These are phyloP conservation scores for Castanospermum australe DNA, from an alignment of 306 rosid genomes.

Conservation along the genomic window DNA sequence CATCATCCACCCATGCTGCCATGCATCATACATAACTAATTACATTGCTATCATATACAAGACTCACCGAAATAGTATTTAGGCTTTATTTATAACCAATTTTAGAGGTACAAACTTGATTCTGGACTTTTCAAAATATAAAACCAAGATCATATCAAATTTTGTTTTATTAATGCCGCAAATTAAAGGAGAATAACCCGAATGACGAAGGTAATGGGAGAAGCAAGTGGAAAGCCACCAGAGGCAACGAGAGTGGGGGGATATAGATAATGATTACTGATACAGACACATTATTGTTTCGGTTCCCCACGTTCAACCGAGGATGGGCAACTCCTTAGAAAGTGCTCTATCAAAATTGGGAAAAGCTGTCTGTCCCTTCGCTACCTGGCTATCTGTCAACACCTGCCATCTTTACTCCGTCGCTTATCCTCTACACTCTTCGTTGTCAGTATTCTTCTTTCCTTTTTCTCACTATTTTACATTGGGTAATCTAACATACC, in stretches of 20 bases:
- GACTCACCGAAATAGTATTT: too few relatives aligned
- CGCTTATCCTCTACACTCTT: conserved; percentile 11
- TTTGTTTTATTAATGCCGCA: neutral
- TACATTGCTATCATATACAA: too few relatives aligned
- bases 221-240: conserved; percentile 25
- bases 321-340: conserved; percentile 36
- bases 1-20: too few relatives aligned
- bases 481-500: too few relatives aligned
- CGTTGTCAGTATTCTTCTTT: neutral
- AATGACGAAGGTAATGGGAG: conserved; percentile 21
- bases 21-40: too few relatives aligned
- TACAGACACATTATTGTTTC: conserved; percentile 61
- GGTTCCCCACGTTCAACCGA: conserved; percentile 70
- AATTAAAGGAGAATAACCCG: conserved; percentile 1
- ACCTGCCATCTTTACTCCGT: neutral
- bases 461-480: too few relatives aligned
- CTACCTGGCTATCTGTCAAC: neutral
- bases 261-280: conserved; percentile 45
- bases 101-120: neutral
- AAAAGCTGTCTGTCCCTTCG: neutral
- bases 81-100: too few relatives aligned
- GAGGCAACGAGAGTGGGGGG: conserved; percentile 16
- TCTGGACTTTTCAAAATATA: neutral
- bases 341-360: conserved; percentile 8
- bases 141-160: neutral